phyloP scores from a whole-genome alignment of 2,329 filamentous ascomycete species.

The Talaromyces sp. region DNA sequence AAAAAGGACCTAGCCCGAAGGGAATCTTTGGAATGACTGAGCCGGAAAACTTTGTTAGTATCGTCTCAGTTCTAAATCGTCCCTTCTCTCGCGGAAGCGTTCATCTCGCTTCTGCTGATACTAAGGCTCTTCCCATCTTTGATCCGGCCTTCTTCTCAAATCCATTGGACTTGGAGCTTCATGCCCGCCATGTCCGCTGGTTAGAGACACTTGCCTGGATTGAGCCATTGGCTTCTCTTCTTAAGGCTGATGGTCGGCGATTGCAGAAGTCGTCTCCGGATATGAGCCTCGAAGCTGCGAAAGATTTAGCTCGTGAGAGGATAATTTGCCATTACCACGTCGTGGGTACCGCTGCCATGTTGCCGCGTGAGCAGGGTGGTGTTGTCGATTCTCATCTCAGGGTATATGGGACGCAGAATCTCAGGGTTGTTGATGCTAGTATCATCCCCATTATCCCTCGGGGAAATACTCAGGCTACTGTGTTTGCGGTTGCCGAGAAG shows the following conservation, averaged over 20 bases:
- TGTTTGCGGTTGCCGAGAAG: constrained; percentile 27
- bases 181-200: neutral
- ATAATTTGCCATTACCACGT: constrained; percentile 14
- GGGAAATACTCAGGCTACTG: constrained; percentile 21
- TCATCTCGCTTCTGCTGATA: constrained; percentile 40
- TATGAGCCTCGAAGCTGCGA: constrained; percentile 13
- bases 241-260: neutral
- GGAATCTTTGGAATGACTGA: constrained; percentile 17
- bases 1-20: neutral
- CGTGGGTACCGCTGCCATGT: constrained; percentile 21
- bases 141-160: constrained; percentile 45
- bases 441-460: constrained; percentile 19
- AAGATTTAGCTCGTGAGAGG: neutral
- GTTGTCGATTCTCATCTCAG: constrained; percentile 31
- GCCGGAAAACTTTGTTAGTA: constrained; percentile 26
- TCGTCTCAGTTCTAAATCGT: constrained; percentile 28
- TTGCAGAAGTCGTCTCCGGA: neutral
- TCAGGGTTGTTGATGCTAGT: constrained; percentile 22
- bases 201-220: neutral
- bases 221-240: neutral
- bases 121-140: constrained; percentile 35
- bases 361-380: constrained; percentile 19
- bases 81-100: constrained; percentile 32
- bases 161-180: constrained; percentile 39
- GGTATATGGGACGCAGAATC: constrained; percentile 32